Base-by-base conservation (phyloP, 2,329 filamentous ascomycete species). In the Monilinia aucupariae region DNA sequence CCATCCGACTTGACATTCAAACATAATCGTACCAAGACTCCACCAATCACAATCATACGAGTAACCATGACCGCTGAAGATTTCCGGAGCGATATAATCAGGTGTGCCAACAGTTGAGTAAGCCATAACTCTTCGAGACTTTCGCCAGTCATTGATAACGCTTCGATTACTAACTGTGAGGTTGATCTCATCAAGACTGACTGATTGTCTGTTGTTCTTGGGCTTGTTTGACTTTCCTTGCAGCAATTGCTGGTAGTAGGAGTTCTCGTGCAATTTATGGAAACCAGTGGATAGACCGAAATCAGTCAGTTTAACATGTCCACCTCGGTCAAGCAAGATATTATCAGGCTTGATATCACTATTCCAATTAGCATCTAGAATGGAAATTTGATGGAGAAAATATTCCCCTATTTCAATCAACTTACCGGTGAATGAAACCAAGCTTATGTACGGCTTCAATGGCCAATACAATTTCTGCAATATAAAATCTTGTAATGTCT, bases 331-430 rank as follows among this genome's bases (percentile, higher is more conserved):
- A 55, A 99, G 85, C 54, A 99, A 83, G 74, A 99, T 97, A 75
- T 99, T 99, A 79, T 99, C 94, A 15, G 94, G 94, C 78, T 99
- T 99, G 80, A 99, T 99, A 73, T 99, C 94, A 82, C 93, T 96
- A 67, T 34, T 37, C 58, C 37, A 55, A 49, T 67, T 58, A 69
- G 66, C 37, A 59, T 49, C 30, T 4, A 20, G 30, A 25, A 4
- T 8, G 27, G 10, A 32, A 9, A 27, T 27, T 12, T n/a, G 20
- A n/a, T 8, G 9, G 41, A 22, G 43, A 27, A n/a, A 30, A 43
- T n/a, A 20, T 27, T n/a, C 41, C 34, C 43, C 43, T 59, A 22
- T 54, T 39, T 51, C 52, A 55, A 45, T 32, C 25, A 25, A 75
- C 88, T 70, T 81, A 96, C 92, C 94, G 91, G 80, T 99, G 94